Base-by-base conservation (phyloP, 2,329 filamentous ascomycete species). In the Harringtonia aguacate region DNA sequence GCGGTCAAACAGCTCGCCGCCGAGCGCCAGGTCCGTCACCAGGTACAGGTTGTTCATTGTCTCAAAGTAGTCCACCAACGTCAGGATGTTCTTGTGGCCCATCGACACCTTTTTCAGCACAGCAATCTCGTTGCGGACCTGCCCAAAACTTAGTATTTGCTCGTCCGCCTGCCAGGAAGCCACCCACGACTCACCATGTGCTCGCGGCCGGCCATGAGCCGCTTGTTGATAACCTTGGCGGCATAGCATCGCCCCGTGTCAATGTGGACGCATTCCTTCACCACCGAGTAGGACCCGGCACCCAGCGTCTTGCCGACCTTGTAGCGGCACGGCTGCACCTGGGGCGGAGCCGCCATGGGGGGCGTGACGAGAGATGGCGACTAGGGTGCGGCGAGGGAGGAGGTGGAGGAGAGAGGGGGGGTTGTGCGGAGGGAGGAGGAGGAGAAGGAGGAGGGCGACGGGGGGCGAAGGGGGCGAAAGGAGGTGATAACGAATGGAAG, bases 31-130 rank as follows among this genome's bases (percentile, higher is more conserved):
- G 59, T 98, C 92, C 36, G 92, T 97, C 41, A 98, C 92, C 31
- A 98, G 81, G 63, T 98, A 98, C 52, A 98, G 76, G 66, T 98
- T 98, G 69, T 98, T 97, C 86, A 95, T 94, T 8, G 92, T 98
- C 69, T 98, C 92, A 60, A 98, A 98, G 66, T 97, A 98, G 69
- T 98, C 92, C 56, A 97, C 92, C 47, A 98, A 75, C 1, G 92
- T 98, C 49, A 98, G 70, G 61, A 98, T 97, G 61, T 98, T 98
- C 63, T 92, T 86, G 67, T 98, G 90, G 44, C 92, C 92, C 86
- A 98, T 95, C 2, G 90, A 97, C n/a, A 98, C 90, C 58, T 84
- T 84, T 65, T 97, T 97, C 53, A 98, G 74, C 22, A 98, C 88
- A 8, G 92, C 90, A 56, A 98, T 98, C 67, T 98, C 92, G 62